Evolutionary conservation across 495 filamentous ascomycete genomes (phyloP).

Genomic region (Alectoria sarmentosa): DNA sequence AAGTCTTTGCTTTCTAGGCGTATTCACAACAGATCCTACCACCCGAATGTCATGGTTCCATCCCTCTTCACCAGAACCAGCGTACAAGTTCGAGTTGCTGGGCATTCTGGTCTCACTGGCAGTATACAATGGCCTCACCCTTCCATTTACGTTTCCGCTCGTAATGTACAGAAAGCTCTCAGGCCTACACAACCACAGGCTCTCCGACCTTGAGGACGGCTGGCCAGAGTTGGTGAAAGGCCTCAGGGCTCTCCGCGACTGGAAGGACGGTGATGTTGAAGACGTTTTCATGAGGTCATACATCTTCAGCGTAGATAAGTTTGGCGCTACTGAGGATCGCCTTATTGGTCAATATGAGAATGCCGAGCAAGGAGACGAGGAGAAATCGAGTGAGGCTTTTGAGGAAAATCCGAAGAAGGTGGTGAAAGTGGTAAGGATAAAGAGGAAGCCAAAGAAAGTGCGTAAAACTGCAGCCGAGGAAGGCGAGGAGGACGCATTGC

Average conservation of each 20-base stretch:
- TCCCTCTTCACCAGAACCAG: conserved; percentile 67
- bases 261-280: conserved; percentile 72
- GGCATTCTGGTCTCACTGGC: conserved; percentile 83
- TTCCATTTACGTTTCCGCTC: conserved; percentile 81
- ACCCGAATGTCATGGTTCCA: conserved; percentile 83
- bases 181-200: conserved; percentile 51
- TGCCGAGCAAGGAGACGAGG: neutral
- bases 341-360: conserved; percentile 42
- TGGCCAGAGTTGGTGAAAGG: conserved; percentile 77
- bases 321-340: conserved; percentile 49
- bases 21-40: conserved; percentile 66
- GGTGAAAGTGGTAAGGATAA: neutral
- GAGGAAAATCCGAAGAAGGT: neutral
- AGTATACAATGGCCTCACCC: conserved; percentile 87
- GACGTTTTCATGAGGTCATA: conserved; percentile 78
- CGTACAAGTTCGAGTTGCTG: conserved; percentile 86
- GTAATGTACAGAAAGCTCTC: conserved; percentile 79
- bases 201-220: conserved; percentile 74
- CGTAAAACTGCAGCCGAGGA: conserved; percentile 5
- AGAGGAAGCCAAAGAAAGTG: neutral
- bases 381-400: neutral
- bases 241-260: conserved; percentile 60
- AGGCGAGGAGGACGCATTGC: conserved; percentile 19
- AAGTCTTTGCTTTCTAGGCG: conserved; percentile 25
- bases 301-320: conserved; percentile 70